phyloP scores from a whole-genome alignment of 2,329 filamentous ascomycete species.

The Aspergillus niger region DNA sequence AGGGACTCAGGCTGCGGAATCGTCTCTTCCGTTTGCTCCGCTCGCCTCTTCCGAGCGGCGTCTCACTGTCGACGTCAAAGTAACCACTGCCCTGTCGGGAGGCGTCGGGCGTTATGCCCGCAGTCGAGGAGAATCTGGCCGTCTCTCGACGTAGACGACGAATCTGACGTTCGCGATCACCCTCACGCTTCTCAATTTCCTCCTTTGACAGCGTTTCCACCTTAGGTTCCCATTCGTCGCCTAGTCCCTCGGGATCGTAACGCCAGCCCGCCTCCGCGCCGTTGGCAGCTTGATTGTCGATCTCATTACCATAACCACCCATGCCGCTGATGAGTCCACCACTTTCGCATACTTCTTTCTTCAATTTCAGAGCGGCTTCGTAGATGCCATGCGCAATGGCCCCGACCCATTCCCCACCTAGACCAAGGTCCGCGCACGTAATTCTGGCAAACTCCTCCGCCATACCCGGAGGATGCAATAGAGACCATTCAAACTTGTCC shows the following conservation, averaged over 20 bases:
- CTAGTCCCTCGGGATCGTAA: conserved; percentile 89
- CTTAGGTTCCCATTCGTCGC: conserved; percentile 80
- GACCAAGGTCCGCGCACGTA: conserved; percentile 87
- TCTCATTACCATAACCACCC: conserved; percentile 67
- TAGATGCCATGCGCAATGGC: conserved; percentile 96
- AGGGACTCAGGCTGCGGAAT: conserved; percentile 83
- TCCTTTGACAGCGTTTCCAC: conserved; percentile 84
- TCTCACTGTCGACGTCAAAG: conserved; percentile 65
- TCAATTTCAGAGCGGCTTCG: conserved; percentile 85
- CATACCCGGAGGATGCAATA: conserved; percentile 86
- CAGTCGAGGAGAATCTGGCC: conserved; percentile 83
- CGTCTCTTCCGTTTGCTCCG: conserved; percentile 92
- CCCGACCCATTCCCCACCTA: conserved; percentile 90
- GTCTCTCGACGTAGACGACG: conserved; percentile 85
- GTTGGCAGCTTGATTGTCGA: conserved; percentile 86
- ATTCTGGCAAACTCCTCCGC: conserved; percentile 90
- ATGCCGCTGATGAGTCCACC: conserved; percentile 79
- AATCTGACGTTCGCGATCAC: conserved; percentile 88
- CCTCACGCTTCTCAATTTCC: conserved; percentile 95
- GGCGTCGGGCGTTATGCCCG: conserved; percentile 76
- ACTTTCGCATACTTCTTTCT: conserved; percentile 95
- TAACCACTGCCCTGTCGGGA: conserved; percentile 62
- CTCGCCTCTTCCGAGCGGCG: conserved; percentile 88
- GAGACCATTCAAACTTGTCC: conserved; percentile 97
- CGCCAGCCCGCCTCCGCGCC: conserved; percentile 88